Base-by-base conservation (phyloP, 1,139 yeast genomes). In the Geotrichum macrosporum region DNA sequence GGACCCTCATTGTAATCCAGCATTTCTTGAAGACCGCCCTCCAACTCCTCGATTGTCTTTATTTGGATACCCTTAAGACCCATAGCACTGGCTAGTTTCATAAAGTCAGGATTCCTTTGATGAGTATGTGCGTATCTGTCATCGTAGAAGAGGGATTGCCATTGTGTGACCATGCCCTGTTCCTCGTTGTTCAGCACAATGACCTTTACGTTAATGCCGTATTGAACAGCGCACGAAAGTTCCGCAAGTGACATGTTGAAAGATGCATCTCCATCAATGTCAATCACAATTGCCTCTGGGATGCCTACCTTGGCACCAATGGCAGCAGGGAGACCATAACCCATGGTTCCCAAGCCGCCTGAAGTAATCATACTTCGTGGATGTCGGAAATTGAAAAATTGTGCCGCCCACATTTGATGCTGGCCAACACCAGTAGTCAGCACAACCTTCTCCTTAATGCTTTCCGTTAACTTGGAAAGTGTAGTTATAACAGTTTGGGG, bases 321-420 rank as follows among this genome's bases (percentile, higher is more conserved):
- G 47, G 97, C 97, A 36, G 97, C 85, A 27, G 98, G 97, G 53
- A 89, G 74, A 55, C 98, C 98, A 70, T 71, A 92, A 52, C 98
- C 98, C 98, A 92, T 92, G 52, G 98, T 92, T 60, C 98, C 98
- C 62, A 92, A 77, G 60, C 98, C 98, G 71, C 98, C 98, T 47
- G 96, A 87, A 18, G 97, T 88, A 66, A 92, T 84, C 75, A 89
- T 83, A 47, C 94, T 77, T 69, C 97, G 78, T 58, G 96, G 96
- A 55, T 78, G 72, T 53, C 81, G 83, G 95, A 96, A 89, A 47
- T 88, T 80, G 78, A 84, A 88, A 68, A 88, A 89, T 72, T 92
- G 98, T 35, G 98, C 98, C 35, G 97, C 94, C 97, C 98, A 92
- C 98, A 92, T 92, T 73, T 92, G 98, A 76, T 92, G 98, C 75